These are phyloP conservation scores for Euphorbia tirucalli DNA, from an alignment of 345 rosid species.

Conservation along the genomic window DNA sequence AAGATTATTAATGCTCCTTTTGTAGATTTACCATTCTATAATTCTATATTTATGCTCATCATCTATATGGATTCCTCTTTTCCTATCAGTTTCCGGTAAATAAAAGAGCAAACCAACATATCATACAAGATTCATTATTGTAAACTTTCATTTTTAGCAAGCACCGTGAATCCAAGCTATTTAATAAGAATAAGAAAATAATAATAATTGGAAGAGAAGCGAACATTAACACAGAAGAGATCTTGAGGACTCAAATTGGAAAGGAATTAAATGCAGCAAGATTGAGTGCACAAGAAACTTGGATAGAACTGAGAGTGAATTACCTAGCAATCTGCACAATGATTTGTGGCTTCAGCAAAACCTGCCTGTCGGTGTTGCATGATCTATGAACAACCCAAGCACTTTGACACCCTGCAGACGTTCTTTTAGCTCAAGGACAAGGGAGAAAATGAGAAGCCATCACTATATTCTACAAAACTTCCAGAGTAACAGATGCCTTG, in stretches of 20 bases:
- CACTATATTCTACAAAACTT: constrained; percentile 49
- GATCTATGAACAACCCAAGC: constrained; percentile 42
- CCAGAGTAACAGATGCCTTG: constrained; percentile 79
- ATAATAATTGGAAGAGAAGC: too few species aligned
- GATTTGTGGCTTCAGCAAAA: constrained; percentile 23
- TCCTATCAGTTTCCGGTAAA: too few species aligned
- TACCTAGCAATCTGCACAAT: constrained; percentile 25
- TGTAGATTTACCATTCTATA: not conserved
- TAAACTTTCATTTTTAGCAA: not conserved
- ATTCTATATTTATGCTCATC: too few species aligned
- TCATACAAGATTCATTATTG: not conserved
- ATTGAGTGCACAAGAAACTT: not conserved
- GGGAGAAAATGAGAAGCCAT: constrained; percentile 9
- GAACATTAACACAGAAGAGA: too few species aligned
- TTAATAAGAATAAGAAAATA: not conserved
- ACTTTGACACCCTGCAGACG: constrained; percentile 28
- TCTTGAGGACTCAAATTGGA: not conserved
- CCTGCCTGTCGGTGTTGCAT: constrained; percentile 21
- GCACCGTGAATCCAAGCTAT: not conserved
- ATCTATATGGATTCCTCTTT: too few species aligned
- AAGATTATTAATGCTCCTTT: not conserved
- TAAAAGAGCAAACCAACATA: not conserved
- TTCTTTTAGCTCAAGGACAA: constrained; percentile 25
- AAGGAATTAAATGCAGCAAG: not conserved
- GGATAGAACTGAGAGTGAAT: constrained; percentile 2